These are phyloP conservation scores for Cucumis melo DNA, from an alignment of 306 rosid genomes.

Conservation along the genomic window DNA sequence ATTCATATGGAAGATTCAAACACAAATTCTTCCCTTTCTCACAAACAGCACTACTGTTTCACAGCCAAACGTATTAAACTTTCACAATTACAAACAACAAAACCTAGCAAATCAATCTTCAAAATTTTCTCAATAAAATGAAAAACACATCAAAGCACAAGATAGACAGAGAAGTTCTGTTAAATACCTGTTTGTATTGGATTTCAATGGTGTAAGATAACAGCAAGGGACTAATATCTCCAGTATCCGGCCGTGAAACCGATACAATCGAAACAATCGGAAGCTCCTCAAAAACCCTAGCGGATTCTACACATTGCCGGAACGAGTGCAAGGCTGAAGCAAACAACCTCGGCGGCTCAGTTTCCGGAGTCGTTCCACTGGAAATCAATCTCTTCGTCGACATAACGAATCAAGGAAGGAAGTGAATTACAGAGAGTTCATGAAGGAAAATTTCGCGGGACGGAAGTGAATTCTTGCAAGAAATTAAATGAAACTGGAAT, in stretches of 20 bases:
- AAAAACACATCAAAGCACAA: background rate
- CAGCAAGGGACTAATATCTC: conserved; percentile 70
- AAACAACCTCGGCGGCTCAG: conserved; percentile 6
- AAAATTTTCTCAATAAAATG: background rate
- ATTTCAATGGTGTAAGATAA: conserved; percentile 68
- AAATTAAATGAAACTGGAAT: background rate
- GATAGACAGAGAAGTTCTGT: background rate
- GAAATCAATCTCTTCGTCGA: conserved; percentile 48
- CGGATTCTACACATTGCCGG: conserved; percentile 27
- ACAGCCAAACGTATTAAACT: background rate
- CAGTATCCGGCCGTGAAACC: conserved; percentile 69
- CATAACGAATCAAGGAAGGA: conserved; percentile 14
- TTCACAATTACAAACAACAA: background rate
- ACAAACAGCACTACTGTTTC: background rate
- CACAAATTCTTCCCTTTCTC: background rate
- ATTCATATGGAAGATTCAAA: background rate
- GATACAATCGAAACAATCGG: conserved; percentile 53
- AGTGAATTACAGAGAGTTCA: background rate
- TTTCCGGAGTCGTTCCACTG: conserved; percentile 8
- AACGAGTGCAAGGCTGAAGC: conserved; percentile 11
- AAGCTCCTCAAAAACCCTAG: conserved; percentile 51
- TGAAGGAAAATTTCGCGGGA: background rate
- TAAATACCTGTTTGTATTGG: conserved; percentile 74
- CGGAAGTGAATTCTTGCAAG: background rate
- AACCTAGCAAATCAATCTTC: background rate